Evolutionary conservation across 176 grass and related monocot species (phyloP).

Genomic region (Miscanthus lutarioriparius): DNA sequence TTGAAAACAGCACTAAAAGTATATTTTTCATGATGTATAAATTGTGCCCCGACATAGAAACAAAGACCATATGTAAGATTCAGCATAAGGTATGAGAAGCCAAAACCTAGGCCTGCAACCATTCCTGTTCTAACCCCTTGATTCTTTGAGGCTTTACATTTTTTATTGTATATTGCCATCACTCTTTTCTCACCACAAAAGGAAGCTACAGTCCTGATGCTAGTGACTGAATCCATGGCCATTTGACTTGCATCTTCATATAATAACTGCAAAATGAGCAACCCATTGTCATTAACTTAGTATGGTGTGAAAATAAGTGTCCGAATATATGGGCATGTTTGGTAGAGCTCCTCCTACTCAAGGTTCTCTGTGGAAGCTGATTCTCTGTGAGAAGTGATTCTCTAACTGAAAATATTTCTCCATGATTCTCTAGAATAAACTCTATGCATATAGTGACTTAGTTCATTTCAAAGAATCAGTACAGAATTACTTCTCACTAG

Average conservation of each 20-base stretch:
- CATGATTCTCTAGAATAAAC: too few relatives aligned
- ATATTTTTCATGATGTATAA: slow-evolving; percentile 39
- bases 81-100: slow-evolving; percentile 59
- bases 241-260: slow-evolving; percentile 83
- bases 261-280: slow-evolving; percentile 46
- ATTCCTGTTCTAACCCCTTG: slow-evolving; percentile 60
- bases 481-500: too few relatives aligned
- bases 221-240: slow-evolving; percentile 61
- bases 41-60: slow-evolving; percentile 69
- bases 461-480: too few relatives aligned
- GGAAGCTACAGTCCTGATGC: slow-evolving; percentile 73
- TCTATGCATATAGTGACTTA: too few relatives aligned
- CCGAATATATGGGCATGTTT: neutral
- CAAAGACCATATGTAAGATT: slow-evolving; percentile 62
- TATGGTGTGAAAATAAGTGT: neutral
- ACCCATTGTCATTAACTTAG: neutral
- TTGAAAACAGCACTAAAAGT: slow-evolving; percentile 59
- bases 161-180: slow-evolving; percentile 51
- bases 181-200: slow-evolving; percentile 62
- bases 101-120: slow-evolving; percentile 65
- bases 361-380: too few relatives aligned
- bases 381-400: too few relatives aligned
- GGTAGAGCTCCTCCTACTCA: too few relatives aligned
- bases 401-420: too few relatives aligned
- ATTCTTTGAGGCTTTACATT: slow-evolving; percentile 64